phyloP scores from a whole-genome alignment of 169 alveolate species.

The Eimeria necatrix region DNA sequence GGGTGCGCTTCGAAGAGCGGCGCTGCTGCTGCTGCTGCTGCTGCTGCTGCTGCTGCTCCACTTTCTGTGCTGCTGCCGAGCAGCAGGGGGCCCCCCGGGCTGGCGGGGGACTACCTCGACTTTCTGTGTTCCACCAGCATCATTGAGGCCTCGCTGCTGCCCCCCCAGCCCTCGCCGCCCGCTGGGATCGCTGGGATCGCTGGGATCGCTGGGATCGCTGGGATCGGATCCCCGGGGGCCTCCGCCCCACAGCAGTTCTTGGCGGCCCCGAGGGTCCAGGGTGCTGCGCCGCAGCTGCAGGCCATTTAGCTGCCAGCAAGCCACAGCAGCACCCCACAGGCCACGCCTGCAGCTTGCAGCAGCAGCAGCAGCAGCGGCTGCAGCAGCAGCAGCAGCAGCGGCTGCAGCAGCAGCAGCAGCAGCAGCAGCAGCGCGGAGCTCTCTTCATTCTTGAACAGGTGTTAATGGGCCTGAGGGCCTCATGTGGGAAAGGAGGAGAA shows the following conservation, averaged over 20 bases:
- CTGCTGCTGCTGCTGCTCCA: neutral
- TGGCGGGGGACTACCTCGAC: slow-evolving; percentile 50
- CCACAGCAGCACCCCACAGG: too few relatives aligned
- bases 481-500: neutral
- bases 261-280: too few relatives aligned
- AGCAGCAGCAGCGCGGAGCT: too few relatives aligned
- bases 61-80: neutral
- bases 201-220: too few relatives aligned
- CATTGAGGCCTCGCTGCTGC: slow-evolving; percentile 63
- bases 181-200: too few relatives aligned
- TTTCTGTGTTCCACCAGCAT: slow-evolving; percentile 65
- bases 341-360: neutral
- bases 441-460: too few relatives aligned
- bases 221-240: too few relatives aligned
- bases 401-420: too few relatives aligned
- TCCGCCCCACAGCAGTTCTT: too few relatives aligned
- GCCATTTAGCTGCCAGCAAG: too few relatives aligned
- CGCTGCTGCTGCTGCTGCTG: neutral
- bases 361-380: neutral
- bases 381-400: neutral
- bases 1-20: neutral
- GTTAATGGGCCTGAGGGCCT: too few relatives aligned
- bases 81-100: slow-evolving; percentile 38
- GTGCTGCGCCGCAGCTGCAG: too few relatives aligned
- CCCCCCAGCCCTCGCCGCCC: slow-evolving; percentile 56